A percentile compares a stretch with the other conserved stretches of the same genome.
phyloP scores from a whole-genome alignment of 225 moss, liverwort and hornwort species.

The Sphagnum tenellum region DNA sequence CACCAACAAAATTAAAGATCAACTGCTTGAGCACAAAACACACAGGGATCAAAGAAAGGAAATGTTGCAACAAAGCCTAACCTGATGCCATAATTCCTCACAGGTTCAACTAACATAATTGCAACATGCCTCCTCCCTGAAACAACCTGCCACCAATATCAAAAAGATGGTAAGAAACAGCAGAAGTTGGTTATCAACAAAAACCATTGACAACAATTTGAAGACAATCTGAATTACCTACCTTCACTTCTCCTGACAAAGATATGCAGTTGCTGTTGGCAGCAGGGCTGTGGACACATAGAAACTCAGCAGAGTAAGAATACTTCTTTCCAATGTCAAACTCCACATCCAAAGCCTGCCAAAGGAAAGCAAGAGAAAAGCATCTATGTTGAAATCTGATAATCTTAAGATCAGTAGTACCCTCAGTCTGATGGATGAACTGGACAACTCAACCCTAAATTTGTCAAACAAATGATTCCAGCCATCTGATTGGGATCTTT shows the following conservation, averaged over 20 bases:
- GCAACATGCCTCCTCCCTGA: slow-evolving; percentile 50
- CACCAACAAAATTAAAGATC: too few species aligned
- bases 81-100: slow-evolving; percentile 67
- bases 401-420: background rate
- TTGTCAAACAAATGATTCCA: background rate
- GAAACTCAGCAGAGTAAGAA: slow-evolving; percentile 46
- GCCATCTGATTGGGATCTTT: too few species aligned
- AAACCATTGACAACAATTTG: too few species aligned
- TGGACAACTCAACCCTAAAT: background rate
- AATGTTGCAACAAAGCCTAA: slow-evolving; percentile 3
- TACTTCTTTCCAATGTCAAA: slow-evolving; percentile 30
- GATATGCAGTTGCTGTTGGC: slow-evolving; percentile 43
- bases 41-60: too few species aligned
- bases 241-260: slow-evolving; percentile 27
- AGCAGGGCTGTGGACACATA: slow-evolving; percentile 58
- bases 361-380: background rate
- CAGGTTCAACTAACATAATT: slow-evolving; percentile 44
- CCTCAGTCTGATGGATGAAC: background rate
- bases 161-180: too few species aligned
- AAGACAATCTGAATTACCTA: background rate
- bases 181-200: too few species aligned
- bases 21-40: too few species aligned
- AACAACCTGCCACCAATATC: slow-evolving; percentile 27
- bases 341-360: slow-evolving; percentile 52
- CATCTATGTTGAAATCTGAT: background rate